Evolutionary conservation across 805 yeast genomes (phyloP).

Genomic region (Yarrowia porcina): DNA sequence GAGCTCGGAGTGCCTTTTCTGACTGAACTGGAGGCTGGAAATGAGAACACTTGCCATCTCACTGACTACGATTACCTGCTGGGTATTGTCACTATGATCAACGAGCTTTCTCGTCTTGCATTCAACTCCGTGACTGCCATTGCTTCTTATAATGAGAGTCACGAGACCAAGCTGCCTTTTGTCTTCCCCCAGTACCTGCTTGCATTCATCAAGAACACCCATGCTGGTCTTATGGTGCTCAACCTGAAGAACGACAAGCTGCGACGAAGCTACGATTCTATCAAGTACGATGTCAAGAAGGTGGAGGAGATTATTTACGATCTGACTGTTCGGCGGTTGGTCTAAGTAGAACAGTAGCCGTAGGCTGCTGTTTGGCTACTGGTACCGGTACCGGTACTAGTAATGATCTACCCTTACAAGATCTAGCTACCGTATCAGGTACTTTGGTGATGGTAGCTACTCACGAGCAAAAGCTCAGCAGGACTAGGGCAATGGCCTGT

Average conservation of each 20-base stretch:
- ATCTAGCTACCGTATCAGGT: too few relatives aligned
- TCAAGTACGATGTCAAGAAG: slow-evolving; percentile 38
- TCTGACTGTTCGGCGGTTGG: slow-evolving; percentile 32
- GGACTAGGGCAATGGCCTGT: too few relatives aligned
- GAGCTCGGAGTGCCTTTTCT: slow-evolving; percentile 15
- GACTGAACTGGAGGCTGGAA: slow-evolving; percentile 20
- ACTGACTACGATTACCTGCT: slow-evolving; percentile 37
- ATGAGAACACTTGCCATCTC: slow-evolving; percentile 24
- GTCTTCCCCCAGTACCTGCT: slow-evolving; percentile 29
- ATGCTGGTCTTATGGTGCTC: slow-evolving; percentile 33
- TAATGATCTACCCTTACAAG: too few relatives aligned
- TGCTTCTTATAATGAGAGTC: slow-evolving; percentile 26
- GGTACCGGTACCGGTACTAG: too few relatives aligned
- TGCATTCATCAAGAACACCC: slow-evolving; percentile 33
- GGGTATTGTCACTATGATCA: slow-evolving; percentile 32
- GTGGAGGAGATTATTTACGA: slow-evolving; percentile 38
- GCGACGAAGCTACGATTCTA: slow-evolving; percentile 35
- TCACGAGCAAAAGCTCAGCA: too few relatives aligned
- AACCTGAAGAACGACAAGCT: slow-evolving; percentile 37
- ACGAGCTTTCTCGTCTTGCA: slow-evolving; percentile 35
- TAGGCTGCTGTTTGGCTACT: too few relatives aligned
- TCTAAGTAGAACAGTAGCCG: background rate
- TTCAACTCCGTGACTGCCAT: slow-evolving; percentile 34
- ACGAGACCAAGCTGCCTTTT: slow-evolving; percentile 24
- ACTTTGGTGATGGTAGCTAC: too few relatives aligned